Evolutionary conservation across 352 stramenopile genomes (phyloP).

Genomic region (Blastocystis sp.): DNA sequence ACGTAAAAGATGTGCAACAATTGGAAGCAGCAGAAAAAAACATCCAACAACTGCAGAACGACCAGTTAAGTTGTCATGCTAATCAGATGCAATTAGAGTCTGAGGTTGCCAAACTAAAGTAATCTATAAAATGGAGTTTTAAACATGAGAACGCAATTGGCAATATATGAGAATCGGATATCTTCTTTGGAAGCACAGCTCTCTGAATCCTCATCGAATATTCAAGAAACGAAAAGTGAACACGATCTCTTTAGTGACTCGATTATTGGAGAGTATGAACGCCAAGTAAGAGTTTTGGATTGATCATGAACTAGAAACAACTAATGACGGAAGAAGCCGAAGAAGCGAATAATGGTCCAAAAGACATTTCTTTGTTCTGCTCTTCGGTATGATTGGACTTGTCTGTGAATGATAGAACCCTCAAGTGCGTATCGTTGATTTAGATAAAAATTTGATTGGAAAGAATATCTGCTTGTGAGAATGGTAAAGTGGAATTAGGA

Average conservation of each 20-base stretch:
- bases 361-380: slow-evolving; percentile 11
- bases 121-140: neutral
- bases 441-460: neutral
- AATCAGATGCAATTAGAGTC: neutral
- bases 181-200: neutral
- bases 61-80: neutral
- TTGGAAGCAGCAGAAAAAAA: neutral
- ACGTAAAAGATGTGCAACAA: neutral
- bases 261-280: neutral
- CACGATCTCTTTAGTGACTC: neutral
- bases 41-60: neutral
- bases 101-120: neutral
- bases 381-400: neutral
- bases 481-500: neutral
- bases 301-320: neutral
- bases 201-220: neutral
- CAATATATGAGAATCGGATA: neutral
- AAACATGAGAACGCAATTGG: neutral
- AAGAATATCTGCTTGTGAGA: slow-evolving; percentile 12
- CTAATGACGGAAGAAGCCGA: neutral
- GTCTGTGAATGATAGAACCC: neutral
- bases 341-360: slow-evolving; percentile 6
- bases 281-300: neutral
- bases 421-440: slow-evolving; percentile 1
- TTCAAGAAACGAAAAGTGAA: neutral